These are phyloP conservation scores for Niveomyces coronatus DNA, from an alignment of 2,329 filamentous ascomycete species.

Conservation along the genomic window DNA sequence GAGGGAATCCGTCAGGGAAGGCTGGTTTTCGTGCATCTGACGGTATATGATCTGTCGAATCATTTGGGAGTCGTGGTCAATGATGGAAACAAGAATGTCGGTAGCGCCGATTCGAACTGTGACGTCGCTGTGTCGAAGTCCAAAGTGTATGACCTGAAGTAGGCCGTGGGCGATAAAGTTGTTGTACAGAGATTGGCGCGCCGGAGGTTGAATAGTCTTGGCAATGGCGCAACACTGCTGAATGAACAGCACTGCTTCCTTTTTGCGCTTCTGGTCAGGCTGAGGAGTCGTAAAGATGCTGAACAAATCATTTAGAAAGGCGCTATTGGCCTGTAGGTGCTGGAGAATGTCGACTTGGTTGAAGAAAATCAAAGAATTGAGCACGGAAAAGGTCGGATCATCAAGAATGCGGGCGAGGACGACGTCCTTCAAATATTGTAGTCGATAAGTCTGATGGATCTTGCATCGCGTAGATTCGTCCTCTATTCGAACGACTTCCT, in stretches of 20 bases:
- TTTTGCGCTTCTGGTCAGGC: slow-evolving; percentile 62
- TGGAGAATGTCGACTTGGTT: slow-evolving; percentile 97
- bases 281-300: slow-evolving; percentile 64
- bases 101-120: slow-evolving; percentile 83
- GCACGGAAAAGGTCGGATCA: slow-evolving; percentile 92
- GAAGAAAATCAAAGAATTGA: slow-evolving; percentile 98
- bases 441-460: slow-evolving; percentile 90
- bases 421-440: slow-evolving; percentile 98
- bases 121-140: slow-evolving; percentile 75
- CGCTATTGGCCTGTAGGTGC: slow-evolving; percentile 73
- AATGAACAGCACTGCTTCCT: slow-evolving; percentile 91
- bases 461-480: slow-evolving; percentile 73
- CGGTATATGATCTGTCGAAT: slow-evolving; percentile 89
- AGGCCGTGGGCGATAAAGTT: slow-evolving; percentile 86
- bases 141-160: slow-evolving; percentile 83
- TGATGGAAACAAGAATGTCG: slow-evolving; percentile 85
- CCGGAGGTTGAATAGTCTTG: slow-evolving; percentile 83
- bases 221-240: slow-evolving; percentile 92
- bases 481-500: slow-evolving; percentile 90
- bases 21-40: slow-evolving; percentile 77
- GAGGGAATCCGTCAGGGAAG: slow-evolving; percentile 79
- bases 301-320: slow-evolving; percentile 79
- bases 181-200: slow-evolving; percentile 71
- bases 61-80: slow-evolving; percentile 92
- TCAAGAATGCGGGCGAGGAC: slow-evolving; percentile 92